phyloP scores from a whole-genome alignment of 139 green algal species.

The Astrephomene gubernaculifera region DNA sequence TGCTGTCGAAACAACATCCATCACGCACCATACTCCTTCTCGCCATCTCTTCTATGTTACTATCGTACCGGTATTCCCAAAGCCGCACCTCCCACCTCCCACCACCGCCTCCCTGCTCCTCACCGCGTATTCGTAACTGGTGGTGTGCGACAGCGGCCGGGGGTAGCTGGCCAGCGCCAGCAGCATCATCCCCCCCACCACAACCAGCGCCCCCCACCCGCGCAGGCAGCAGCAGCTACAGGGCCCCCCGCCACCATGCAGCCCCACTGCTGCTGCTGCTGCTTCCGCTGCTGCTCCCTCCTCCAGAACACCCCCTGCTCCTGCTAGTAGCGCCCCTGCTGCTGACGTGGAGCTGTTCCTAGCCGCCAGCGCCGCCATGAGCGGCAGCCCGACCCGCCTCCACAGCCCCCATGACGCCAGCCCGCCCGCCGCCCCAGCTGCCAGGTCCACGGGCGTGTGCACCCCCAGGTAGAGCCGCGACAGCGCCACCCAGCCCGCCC shows the following conservation, averaged over 20 bases:
- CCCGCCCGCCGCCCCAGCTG: neutral
- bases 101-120: neutral
- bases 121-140: slow-evolving; percentile 43
- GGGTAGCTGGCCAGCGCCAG: slow-evolving; percentile 28
- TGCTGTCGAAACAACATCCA: no score
- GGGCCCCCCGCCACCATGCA: neutral
- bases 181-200: neutral
- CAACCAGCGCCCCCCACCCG: neutral
- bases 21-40: no score
- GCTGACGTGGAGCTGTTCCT: no score
- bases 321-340: no score
- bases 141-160: slow-evolving; percentile 19
- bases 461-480: slow-evolving; percentile 39
- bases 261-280: neutral
- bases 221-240: neutral
- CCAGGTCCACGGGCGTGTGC: slow-evolving; percentile 22
- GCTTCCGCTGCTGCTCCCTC: neutral
- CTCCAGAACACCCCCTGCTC: no score
- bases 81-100: neutral
- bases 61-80: no score
- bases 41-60: no score
- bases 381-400: neutral
- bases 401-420: neutral
- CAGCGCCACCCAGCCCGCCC: slow-evolving; percentile 20
- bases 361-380: neutral